These are phyloP conservation scores for Leucaena leucocephala DNA, from an alignment of 306 rosid species.

Conservation along the genomic window DNA sequence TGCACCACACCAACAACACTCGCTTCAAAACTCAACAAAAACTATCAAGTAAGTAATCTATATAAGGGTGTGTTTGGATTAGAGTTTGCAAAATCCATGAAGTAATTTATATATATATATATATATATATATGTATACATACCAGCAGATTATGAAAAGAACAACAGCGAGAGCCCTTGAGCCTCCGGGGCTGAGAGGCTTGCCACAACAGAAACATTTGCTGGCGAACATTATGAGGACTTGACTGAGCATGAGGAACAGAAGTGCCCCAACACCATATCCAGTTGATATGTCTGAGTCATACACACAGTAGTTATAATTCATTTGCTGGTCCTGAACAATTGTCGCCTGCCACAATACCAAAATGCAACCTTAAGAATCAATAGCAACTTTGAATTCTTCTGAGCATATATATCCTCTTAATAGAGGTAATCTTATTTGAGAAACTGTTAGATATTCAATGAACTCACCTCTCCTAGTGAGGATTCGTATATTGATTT, in stretches of 20 bases:
- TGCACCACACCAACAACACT: not conserved
- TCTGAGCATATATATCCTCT: too few relatives aligned
- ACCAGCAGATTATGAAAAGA: conserved; percentile 22
- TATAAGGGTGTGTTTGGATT: not conserved
- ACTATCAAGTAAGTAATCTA: not conserved
- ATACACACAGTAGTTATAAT: conserved; percentile 21
- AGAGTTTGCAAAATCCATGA: not conserved
- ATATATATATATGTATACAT: not conserved
- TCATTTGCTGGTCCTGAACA: conserved; percentile 5
- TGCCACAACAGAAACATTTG: conserved; percentile 18
- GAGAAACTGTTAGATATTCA: too few relatives aligned
- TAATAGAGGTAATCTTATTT: too few relatives aligned
- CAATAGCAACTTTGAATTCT: not conserved
- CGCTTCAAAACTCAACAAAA: not conserved
- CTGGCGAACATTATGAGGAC: not conserved
- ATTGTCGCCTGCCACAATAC: not conserved
- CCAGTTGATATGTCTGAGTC: conserved; percentile 28
- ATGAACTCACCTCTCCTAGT: too few relatives aligned
- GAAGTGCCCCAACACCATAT: conserved; percentile 15
- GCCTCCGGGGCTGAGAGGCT: conserved; percentile 26
- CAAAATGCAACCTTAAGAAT: not conserved
- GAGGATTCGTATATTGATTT: too few relatives aligned
- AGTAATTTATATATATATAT: too few relatives aligned
- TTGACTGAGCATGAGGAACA: conserved; percentile 15
- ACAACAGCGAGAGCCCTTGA: conserved; percentile 25